phyloP scores from a whole-genome alignment of 2,329 filamentous ascomycete species.

The Nannizziopsis barbatae region DNA sequence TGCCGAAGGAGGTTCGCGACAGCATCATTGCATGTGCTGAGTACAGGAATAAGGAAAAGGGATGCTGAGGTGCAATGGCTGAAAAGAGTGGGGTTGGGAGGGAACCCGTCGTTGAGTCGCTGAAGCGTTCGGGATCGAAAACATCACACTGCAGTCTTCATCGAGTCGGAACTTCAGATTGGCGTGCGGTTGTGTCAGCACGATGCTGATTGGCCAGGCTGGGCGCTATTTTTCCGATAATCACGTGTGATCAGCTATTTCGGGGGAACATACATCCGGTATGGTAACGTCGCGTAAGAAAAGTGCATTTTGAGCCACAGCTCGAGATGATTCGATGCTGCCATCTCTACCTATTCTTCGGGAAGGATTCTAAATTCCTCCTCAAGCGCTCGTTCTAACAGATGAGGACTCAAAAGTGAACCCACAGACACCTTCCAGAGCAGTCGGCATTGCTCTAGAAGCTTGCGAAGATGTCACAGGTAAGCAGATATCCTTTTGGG shows the following conservation, averaged over 20 bases:
- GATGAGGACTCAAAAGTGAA: slow-evolving; percentile 7
- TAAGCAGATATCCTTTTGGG: slow-evolving; percentile 30
- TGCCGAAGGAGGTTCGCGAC: slow-evolving; percentile 54
- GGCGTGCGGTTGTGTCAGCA: slow-evolving; percentile 8
- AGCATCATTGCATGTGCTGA: slow-evolving; percentile 51
- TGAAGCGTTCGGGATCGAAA: neutral
- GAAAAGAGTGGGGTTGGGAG: slow-evolving; percentile 19
- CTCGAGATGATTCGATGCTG: neutral
- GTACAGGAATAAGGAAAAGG: slow-evolving; percentile 34
- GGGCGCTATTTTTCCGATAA: slow-evolving; percentile 20
- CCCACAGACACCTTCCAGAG: slow-evolving; percentile 50
- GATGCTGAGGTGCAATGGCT: slow-evolving; percentile 26
- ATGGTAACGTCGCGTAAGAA: slow-evolving; percentile 8
- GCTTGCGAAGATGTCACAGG: slow-evolving; percentile 47
- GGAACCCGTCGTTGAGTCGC: too few relatives aligned
- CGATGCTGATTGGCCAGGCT: slow-evolving; percentile 29
- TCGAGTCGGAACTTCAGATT: slow-evolving; percentile 4
- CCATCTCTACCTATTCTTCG: neutral
- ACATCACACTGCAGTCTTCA: slow-evolving; percentile 1
- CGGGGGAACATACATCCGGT: slow-evolving; percentile 39
- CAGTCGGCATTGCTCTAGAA: slow-evolving; percentile 67
- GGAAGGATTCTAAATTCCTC: neutral
- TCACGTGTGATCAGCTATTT: slow-evolving; percentile 9
- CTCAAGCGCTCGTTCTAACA: neutral
- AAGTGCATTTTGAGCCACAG: neutral